These are phyloP conservation scores for Nakazawaea holstii DNA, from an alignment of 805 yeast genomes.

Conservation along the genomic window DNA sequence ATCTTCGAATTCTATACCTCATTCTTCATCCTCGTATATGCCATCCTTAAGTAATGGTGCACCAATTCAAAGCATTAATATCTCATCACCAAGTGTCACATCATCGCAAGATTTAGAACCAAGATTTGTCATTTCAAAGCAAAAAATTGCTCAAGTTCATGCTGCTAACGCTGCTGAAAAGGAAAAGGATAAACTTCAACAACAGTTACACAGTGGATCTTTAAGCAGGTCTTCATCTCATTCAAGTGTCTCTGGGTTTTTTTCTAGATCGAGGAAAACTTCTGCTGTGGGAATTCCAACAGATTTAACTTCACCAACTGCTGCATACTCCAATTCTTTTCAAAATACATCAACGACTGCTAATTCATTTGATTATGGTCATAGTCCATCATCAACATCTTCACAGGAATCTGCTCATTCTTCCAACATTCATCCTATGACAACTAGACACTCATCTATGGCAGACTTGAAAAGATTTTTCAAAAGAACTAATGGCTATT, in stretches of 20 bases:
- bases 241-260: constrained; percentile 45
- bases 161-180: constrained; percentile 33
- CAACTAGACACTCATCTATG: constrained; percentile 69
- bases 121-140: constrained; percentile 78
- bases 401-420: constrained; percentile 25
- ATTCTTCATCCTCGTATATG: constrained; percentile 24
- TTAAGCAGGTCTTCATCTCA: constrained; percentile 35
- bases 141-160: constrained; percentile 54
- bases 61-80: constrained; percentile 54
- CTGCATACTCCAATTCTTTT: constrained; percentile 9
- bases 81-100: constrained; percentile 65
- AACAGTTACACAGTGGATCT: constrained; percentile 13
- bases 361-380: constrained; percentile 14
- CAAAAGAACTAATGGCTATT: constrained; percentile 34
- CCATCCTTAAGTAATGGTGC: constrained; percentile 55
- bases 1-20: constrained; percentile 25
- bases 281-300: constrained; percentile 33
- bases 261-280: constrained; percentile 38
- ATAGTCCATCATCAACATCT: constrained; percentile 24
- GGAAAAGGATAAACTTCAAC: constrained; percentile 13
- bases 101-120: constrained; percentile 66
- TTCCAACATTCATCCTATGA: constrained; percentile 33
- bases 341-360: constrained; percentile 5
- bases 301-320: constrained; percentile 8
- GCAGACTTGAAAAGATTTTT: constrained; percentile 73